Base-by-base conservation (phyloP, 331 rosid species). In the Malus hybrid region DNA sequence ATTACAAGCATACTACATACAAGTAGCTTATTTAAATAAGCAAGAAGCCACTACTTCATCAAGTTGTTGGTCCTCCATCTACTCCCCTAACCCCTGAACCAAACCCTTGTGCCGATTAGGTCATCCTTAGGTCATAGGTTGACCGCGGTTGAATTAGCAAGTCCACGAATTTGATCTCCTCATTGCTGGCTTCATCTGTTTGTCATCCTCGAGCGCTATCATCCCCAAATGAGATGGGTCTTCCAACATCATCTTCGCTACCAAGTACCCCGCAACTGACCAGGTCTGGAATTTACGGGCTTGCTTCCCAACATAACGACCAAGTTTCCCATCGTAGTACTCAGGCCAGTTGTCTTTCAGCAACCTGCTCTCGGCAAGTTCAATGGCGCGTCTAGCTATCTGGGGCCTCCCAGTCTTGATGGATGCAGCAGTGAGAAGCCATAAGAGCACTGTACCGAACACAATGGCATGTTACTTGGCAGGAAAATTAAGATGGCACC, bases 391-490 rank as follows among this genome's bases (percentile, higher is more conserved):
- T 69, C 85, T 86, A 34, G 97, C 97, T 42, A 89, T 84, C 67
- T 89, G 93, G 31, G 92, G 97, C 62, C 97, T 82, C 36, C 97
- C 93, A 0, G 91, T 89, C 76, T 91, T 89, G 71, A 91, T 89
- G 70, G 89, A 74, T 4, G 96, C 96, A 13, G 91, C 93, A 63
- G 88, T 55, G 64, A 89, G 82, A 84, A 89, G 85, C 93, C 92
- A 89, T 34, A 86, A 39, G 28, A 89, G 85, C 80, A 89, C 92
- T 87, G 89, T 24, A 81, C 65, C 55, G 56, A 75, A 79, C 81
- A 76, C 67, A 71, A 44, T 32, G 60, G 9, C 46, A 67, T 69
- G 67, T 28, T 18, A 73, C 57, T 50, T 7, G 73, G 65, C 18
- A 61, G 60, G 27, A 27, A 20, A 10, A 31, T 16, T 16, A 27